phyloP scores from a whole-genome alignment of 805 yeast species.

The Spathaspora gorwiae region DNA sequence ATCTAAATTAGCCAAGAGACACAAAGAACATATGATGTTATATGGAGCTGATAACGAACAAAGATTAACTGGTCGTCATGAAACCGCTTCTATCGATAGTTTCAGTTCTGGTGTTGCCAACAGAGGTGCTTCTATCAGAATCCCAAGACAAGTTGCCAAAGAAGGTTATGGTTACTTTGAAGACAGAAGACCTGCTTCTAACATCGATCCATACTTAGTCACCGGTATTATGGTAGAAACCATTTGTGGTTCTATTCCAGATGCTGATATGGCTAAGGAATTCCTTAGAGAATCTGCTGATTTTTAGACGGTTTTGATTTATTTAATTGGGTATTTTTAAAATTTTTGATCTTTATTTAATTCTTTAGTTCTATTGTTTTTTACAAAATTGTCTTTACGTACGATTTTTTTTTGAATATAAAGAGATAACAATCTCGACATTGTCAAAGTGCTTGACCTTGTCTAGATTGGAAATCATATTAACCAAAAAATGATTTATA shows the following conservation, averaged over 20 bases:
- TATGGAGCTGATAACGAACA: constrained; percentile 93
- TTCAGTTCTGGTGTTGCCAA: constrained; percentile 98
- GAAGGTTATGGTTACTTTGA: constrained; percentile 98
- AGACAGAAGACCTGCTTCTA: constrained; percentile 99
- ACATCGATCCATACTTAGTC: constrained; percentile 97
- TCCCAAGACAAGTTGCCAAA: constrained; percentile 97
- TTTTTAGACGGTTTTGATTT: constrained; percentile 5
- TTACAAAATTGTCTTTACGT: background rate
- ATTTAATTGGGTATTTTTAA: background rate
- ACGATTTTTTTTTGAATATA: background rate
- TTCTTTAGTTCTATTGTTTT: background rate
- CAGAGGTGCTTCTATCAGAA: constrained; percentile 98
- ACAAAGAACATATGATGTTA: constrained; percentile 89
- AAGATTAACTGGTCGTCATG: constrained; percentile 98
- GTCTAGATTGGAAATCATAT: background rate
- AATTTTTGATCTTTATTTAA: background rate
- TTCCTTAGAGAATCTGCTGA: constrained; percentile 64
- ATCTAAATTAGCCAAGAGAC: constrained; percentile 92
- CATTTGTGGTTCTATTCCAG: constrained; percentile 88
- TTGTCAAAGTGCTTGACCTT: background rate
- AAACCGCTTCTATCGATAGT: constrained; percentile 88
- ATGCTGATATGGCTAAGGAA: constrained; percentile 92
- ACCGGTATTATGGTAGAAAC: constrained; percentile 98
- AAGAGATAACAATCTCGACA: background rate
- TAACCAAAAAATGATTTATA: too few relatives aligned